These are phyloP conservation scores for Pulveroboletus sp. DNA, from an alignment of 1,284 basidiomycete species.

Conservation along the genomic window DNA sequence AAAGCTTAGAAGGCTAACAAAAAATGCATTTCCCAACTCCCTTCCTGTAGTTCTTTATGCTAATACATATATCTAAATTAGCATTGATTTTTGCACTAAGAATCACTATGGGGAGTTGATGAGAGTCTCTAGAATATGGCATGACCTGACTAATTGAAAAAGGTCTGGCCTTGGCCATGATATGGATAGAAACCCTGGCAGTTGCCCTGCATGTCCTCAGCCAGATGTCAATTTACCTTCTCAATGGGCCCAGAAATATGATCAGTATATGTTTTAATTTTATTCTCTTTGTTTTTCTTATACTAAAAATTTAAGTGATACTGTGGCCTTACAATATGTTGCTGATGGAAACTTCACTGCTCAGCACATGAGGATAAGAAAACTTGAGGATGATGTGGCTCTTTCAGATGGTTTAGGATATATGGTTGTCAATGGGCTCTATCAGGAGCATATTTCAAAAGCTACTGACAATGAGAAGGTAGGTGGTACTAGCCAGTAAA, in stretches of 20 bases:
- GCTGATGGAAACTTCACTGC: constrained; percentile 22
- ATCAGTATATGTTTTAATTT: background rate
- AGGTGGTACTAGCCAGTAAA: background rate
- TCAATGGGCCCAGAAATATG: background rate
- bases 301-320: background rate
- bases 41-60: constrained; percentile 16
- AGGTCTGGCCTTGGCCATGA: constrained; percentile 9
- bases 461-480: constrained; percentile 9
- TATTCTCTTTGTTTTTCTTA: background rate
- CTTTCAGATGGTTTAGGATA: constrained; percentile 16
- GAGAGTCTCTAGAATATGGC: constrained; percentile 6
- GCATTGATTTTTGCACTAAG: background rate
- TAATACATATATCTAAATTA: background rate
- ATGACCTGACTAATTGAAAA: constrained; percentile 11
- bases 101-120: constrained; percentile 17
- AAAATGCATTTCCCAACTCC: constrained; percentile 26
- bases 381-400: constrained; percentile 10
- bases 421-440: constrained; percentile 11
- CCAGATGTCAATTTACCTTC: constrained; percentile 10
- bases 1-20: constrained; percentile 25
- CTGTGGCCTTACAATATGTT: constrained; percentile 5
- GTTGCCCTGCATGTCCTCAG: constrained; percentile 15
- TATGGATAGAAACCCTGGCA: background rate
- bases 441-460: constrained; percentile 8
- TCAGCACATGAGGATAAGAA: constrained; percentile 18